Evolutionary conservation across 768 basidiomycete genomes (phyloP).

Genomic region (Pisolithus marmoratus): DNA sequence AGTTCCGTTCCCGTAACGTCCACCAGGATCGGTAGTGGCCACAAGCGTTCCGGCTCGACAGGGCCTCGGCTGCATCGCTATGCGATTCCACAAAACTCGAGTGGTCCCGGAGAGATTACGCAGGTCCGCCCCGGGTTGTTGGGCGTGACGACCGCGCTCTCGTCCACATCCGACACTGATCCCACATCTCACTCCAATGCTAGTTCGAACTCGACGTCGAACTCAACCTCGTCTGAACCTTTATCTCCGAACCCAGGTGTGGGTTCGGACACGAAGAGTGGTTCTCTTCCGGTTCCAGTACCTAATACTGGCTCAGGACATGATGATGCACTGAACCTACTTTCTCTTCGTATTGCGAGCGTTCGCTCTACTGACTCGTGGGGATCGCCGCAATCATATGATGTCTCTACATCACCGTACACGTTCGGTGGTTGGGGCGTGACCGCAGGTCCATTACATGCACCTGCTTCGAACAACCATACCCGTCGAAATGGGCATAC

Average conservation of each 20-base stretch:
- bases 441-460: too few relatives aligned
- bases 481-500: background rate
- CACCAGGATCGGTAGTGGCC: constrained; percentile 16
- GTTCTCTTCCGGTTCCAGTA: constrained; percentile 28
- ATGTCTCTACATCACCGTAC: constrained; percentile 18
- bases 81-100: constrained; percentile 36
- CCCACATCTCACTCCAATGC: background rate
- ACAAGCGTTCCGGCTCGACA: constrained; percentile 22
- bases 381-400: constrained; percentile 27
- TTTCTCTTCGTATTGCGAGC: constrained; percentile 15
- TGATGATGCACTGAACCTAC: constrained; percentile 25
- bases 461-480: constrained; percentile 2
- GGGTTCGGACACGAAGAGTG: constrained; percentile 2
- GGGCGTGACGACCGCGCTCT: constrained; percentile 28
- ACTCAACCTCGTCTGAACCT: background rate
- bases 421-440: constrained; percentile 10
- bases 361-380: constrained; percentile 23
- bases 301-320: constrained; percentile 19
- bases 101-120: constrained; percentile 37
- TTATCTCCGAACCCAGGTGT: background rate
- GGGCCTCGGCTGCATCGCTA: constrained; percentile 69
- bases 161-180: background rate
- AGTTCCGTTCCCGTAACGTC: constrained; percentile 47
- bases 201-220: background rate
- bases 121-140: constrained; percentile 58